Evolutionary conservation across 768 basidiomycete genomes (phyloP), one percentile per base, ranked within the genome.

Genomic region (Trametes cubensis): DNA sequence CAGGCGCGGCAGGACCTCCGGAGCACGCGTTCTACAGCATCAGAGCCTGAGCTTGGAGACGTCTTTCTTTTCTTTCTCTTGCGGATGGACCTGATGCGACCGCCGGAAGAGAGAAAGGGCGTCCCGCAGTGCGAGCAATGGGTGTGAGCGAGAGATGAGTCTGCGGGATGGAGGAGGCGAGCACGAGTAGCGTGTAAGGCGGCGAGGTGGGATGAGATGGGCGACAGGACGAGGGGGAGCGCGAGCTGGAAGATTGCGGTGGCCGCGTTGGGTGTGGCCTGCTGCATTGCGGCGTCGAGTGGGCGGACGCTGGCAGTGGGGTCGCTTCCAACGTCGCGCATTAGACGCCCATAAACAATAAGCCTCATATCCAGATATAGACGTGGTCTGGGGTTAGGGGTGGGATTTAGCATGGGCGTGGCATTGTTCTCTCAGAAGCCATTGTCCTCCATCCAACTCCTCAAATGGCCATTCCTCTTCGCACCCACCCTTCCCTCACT

Each of bases 101-200:
- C 76, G 60, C 78, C 69, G 64, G 79, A 79, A 57, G 75, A 70
- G 55, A 80, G 74, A 20, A 80, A 75, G 61, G 78, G 78, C 11
- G 78, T 68, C 34, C 87, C 88, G 66, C 89, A 90, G 72, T 73
- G 78, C 5, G 72, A 48, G 69, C 87, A 90, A 45, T 79, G 75
- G 4, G 75, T 69, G 21, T 58, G 44, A 26, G 49, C 56, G 38
- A 74, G 62, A 39, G 60, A 7, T 23, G 74, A 65, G 45, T 61
- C 61, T 18, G 62, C 41, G 41, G 61, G 61, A 56, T 72, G 71
- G 50, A 76, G 62, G 7, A 68, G 54, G 50, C 71, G 74, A 18
- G 74, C 73, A 49, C 83, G 80, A 15, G 76, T 68, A 0, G 80
- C 72, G 69, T 91, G 88, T 28, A 88, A 76, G 41, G 89, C 88